Evolutionary conservation across 345 rosid genomes (phyloP).

Genomic region (Gossypium herbaceum): DNA sequence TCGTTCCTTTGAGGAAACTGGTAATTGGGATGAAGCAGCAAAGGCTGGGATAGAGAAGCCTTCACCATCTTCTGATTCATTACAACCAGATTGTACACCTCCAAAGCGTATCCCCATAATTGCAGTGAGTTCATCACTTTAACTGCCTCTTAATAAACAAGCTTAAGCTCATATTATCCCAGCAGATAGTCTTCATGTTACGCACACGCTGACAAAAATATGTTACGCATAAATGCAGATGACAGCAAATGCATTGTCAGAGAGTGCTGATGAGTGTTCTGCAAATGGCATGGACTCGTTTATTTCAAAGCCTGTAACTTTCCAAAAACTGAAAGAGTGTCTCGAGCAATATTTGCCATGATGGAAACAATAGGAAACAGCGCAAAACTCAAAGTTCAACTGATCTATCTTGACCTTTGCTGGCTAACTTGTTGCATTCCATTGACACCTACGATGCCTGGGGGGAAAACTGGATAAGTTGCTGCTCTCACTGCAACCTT

Average conservation of each 20-base stretch:
- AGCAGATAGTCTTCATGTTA: no score
- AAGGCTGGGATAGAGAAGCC: slow-evolving; percentile 63
- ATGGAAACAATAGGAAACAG: neutral
- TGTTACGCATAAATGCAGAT: slow-evolving; percentile 49
- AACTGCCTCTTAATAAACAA: neutral
- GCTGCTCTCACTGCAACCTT: slow-evolving; percentile 49
- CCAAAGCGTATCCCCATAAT: slow-evolving; percentile 63
- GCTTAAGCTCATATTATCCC: no score
- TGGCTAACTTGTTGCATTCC: slow-evolving; percentile 56
- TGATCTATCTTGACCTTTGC: slow-evolving; percentile 41
- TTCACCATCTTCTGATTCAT: slow-evolving; percentile 23
- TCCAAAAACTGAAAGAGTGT: slow-evolving; percentile 72
- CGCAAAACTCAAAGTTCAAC: neutral
- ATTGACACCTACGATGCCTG: slow-evolving; percentile 56
- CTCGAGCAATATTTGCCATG: slow-evolving; percentile 52
- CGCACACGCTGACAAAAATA: neutral
- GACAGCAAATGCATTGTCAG: slow-evolving; percentile 87
- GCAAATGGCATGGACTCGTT: slow-evolving; percentile 94
- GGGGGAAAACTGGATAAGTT: slow-evolving; percentile 64
- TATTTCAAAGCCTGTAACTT: slow-evolving; percentile 89
- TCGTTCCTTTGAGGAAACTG: slow-evolving; percentile 78
- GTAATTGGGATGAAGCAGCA: slow-evolving; percentile 79
- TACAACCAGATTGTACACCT: slow-evolving; percentile 16
- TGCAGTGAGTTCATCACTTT: slow-evolving; percentile 53
- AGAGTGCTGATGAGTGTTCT: slow-evolving; percentile 84